Evolutionary conservation across 148 eudicot species (phyloP).

Genomic region (Limonium bicolor): DNA sequence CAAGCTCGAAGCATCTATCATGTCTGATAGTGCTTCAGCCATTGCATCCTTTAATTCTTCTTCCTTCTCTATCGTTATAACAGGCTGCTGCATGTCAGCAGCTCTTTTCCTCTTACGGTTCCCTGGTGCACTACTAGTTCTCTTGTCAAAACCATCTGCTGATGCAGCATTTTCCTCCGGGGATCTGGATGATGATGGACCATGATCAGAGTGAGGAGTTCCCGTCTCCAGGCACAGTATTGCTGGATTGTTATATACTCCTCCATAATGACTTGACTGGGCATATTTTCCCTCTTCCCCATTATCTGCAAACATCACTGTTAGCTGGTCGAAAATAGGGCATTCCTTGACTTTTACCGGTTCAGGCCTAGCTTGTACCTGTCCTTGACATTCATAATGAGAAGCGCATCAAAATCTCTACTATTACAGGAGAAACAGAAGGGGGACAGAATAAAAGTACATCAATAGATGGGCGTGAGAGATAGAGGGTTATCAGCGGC

Average conservation of each 20-base stretch:
- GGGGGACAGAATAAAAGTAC: not conserved
- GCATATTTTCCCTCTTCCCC: slow-evolving; percentile 66
- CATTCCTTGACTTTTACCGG: slow-evolving; percentile 49
- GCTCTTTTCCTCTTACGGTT: slow-evolving; percentile 51
- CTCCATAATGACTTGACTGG: slow-evolving; percentile 75
- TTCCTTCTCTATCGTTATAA: slow-evolving; percentile 14
- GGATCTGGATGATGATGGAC: slow-evolving; percentile 18
- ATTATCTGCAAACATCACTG: slow-evolving; percentile 57
- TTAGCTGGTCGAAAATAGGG: slow-evolving; percentile 58
- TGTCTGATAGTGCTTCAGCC: slow-evolving; percentile 47
- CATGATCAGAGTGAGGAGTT: slow-evolving; percentile 15
- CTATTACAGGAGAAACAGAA: not conserved
- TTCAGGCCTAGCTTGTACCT: slow-evolving; percentile 46
- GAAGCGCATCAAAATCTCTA: too few relatives aligned
- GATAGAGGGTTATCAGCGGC: too few relatives aligned
- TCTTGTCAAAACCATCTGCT: slow-evolving; percentile 9
- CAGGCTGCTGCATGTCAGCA: slow-evolving; percentile 14
- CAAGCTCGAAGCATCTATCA: slow-evolving; percentile 39
- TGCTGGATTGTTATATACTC: slow-evolving; percentile 14
- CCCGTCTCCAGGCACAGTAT: slow-evolving; percentile 14
- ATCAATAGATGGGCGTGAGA: too few relatives aligned
- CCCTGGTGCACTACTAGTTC: slow-evolving; percentile 10
- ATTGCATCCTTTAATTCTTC: slow-evolving; percentile 27
- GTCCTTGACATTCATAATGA: too few relatives aligned
- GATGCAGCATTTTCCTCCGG: slow-evolving; percentile 15